Evolutionary conservation across 2,329 filamentous ascomycete species (phyloP).

Genomic region (Parasarocladium wereldwijsianum): DNA sequence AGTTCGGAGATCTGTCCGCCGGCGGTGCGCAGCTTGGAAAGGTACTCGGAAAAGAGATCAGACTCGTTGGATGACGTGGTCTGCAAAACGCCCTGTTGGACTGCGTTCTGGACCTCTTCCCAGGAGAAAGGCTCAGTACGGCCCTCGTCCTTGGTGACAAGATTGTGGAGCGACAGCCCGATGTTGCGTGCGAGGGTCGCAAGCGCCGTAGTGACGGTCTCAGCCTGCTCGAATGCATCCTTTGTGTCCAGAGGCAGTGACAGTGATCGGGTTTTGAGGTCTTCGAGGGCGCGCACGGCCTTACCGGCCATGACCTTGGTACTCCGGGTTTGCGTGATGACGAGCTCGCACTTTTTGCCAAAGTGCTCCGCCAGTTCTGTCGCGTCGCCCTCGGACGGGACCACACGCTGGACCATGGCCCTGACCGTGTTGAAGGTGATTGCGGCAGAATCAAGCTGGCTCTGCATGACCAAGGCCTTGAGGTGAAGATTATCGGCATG

Average conservation of each 20-base stretch:
- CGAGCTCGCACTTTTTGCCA: slow-evolving; percentile 52
- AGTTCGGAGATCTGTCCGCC: slow-evolving; percentile 55
- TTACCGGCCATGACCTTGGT: slow-evolving; percentile 75
- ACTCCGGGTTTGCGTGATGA: slow-evolving; percentile 63
- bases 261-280: slow-evolving; percentile 61
- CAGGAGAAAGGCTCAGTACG: slow-evolving; percentile 53
- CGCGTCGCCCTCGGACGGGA: slow-evolving; percentile 26
- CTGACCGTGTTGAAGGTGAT: slow-evolving; percentile 49
- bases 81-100: slow-evolving; percentile 35
- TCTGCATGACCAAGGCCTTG: slow-evolving; percentile 62
- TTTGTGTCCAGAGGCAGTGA: slow-evolving; percentile 54
- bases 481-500: slow-evolving; percentile 72
- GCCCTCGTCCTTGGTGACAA: slow-evolving; percentile 56
- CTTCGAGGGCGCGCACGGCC: slow-evolving; percentile 60
- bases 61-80: slow-evolving; percentile 43
- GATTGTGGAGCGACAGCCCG: slow-evolving; percentile 48
- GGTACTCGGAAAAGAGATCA: slow-evolving; percentile 56
- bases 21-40: slow-evolving; percentile 50
- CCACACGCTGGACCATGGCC: slow-evolving; percentile 49
- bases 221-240: slow-evolving; percentile 56
- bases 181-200: slow-evolving; percentile 51
- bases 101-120: slow-evolving; percentile 47
- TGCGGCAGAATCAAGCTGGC: slow-evolving; percentile 65
- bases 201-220: slow-evolving; percentile 48
- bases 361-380: slow-evolving; percentile 56